Conservation (phyloP, 129 eudicot species). For the Artemisia tridentata region DNA sequence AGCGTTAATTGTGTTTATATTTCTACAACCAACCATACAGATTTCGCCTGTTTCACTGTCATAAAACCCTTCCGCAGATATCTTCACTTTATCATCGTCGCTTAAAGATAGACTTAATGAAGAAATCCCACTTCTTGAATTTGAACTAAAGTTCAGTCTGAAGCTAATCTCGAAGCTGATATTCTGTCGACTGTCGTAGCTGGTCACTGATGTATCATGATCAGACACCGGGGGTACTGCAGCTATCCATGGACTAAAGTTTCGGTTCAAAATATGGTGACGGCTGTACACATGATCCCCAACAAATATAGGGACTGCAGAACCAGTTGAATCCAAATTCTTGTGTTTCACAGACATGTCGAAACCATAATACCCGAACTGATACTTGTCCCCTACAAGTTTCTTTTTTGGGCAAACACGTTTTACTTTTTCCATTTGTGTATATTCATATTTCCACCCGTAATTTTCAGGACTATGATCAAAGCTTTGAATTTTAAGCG, state of each 20-base stretch:
- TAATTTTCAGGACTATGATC: slow-evolving; percentile 15
- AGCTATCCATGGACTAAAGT: no score
- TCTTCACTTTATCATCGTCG: slow-evolving; percentile 16
- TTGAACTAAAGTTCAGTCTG: neutral
- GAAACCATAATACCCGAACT: slow-evolving; percentile 33
- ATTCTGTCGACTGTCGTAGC: slow-evolving; percentile 28
- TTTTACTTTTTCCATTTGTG: slow-evolving; percentile 43
- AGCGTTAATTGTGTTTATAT: slow-evolving; percentile 12
- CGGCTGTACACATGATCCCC: slow-evolving; percentile 33
- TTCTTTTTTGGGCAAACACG: slow-evolving; percentile 30
- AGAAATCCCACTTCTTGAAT: slow-evolving; percentile 19
- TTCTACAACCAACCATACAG: slow-evolving; percentile 78
- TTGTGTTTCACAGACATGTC: slow-evolving; percentile 41
- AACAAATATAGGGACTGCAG: slow-evolving; percentile 41
- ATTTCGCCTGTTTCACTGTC: slow-evolving; percentile 54
- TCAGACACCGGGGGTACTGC: neutral
- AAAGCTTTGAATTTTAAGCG: slow-evolving; percentile 34
- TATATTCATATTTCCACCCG: slow-evolving; percentile 53
- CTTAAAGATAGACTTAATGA: slow-evolving; percentile 23
- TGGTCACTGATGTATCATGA: neutral
- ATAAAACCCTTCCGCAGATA: slow-evolving; percentile 74
- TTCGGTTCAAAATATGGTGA: no score
- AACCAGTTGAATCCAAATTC: slow-evolving; percentile 42
- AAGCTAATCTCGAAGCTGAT: slow-evolving; percentile 50
- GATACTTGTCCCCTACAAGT: slow-evolving; percentile 32